These are phyloP conservation scores for Schizonepeta tenuifolia DNA, from an alignment of 257 asterid genomes.

Conservation along the genomic window DNA sequence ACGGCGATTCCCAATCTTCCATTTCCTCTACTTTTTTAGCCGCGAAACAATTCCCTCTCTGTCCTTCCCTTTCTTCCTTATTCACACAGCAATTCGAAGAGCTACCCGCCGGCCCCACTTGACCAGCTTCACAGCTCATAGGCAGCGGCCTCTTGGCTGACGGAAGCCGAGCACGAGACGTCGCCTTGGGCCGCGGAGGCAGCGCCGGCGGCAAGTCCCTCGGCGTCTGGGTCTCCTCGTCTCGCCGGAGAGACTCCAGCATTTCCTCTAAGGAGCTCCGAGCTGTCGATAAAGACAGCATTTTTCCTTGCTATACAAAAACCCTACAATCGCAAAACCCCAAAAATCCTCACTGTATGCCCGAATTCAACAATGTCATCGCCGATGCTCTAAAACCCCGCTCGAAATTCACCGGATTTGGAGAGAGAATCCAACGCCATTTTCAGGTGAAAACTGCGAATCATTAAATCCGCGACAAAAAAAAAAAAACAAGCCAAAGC, in stretches of 20 bases:
- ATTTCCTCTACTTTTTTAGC: slow-evolving; percentile 47
- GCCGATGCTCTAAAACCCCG: slow-evolving; percentile 8
- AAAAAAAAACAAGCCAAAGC: slow-evolving; percentile 5
- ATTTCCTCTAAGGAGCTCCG: slow-evolving; percentile 92
- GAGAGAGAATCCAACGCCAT: slow-evolving; percentile 19
- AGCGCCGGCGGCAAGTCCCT: slow-evolving; percentile 82
- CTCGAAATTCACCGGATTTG: neutral
- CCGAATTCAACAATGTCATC: slow-evolving; percentile 20
- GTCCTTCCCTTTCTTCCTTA: slow-evolving; percentile 39
- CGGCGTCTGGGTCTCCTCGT: slow-evolving; percentile 58
- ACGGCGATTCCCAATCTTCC: slow-evolving; percentile 57
- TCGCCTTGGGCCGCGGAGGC: slow-evolving; percentile 74
- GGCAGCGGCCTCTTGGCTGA: slow-evolving; percentile 63
- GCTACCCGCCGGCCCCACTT: slow-evolving; percentile 33
- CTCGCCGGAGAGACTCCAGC: slow-evolving; percentile 80
- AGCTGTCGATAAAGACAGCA: slow-evolving; percentile 60
- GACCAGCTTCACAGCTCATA: slow-evolving; percentile 34
- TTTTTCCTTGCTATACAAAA: slow-evolving; percentile 32
- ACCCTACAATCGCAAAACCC: slow-evolving; percentile 29
- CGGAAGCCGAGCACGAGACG: slow-evolving; percentile 69
- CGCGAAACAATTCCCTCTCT: slow-evolving; percentile 49
- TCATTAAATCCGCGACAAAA: slow-evolving; percentile 14
- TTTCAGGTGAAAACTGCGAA: slow-evolving; percentile 17
- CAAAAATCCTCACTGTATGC: neutral
- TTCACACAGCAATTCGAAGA: slow-evolving; percentile 25